Evolutionary conservation across 805 yeast species (phyloP).

Genomic region (Candida anglica): DNA sequence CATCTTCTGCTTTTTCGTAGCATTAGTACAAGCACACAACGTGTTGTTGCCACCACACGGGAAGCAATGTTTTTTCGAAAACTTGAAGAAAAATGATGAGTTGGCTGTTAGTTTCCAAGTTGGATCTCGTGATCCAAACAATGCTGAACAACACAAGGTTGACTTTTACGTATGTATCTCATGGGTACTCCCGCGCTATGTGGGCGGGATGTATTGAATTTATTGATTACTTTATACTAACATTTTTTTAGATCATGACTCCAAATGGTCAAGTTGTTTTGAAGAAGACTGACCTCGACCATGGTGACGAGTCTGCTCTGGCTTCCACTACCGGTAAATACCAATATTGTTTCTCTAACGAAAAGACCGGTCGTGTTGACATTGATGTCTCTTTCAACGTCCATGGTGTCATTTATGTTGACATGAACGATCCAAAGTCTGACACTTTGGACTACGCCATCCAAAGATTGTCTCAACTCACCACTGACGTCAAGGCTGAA

Average conservation of each 20-base stretch:
- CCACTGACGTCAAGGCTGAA: constrained; percentile 88
- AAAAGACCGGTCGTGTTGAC: constrained; percentile 63
- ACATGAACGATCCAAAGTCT: constrained; percentile 67
- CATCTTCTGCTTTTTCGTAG: constrained; percentile 12
- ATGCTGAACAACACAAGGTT: constrained; percentile 58
- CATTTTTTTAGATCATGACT: constrained; percentile 23
- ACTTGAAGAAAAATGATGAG: constrained; percentile 77
- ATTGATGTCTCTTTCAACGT: constrained; percentile 94
- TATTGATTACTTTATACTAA: too few relatives aligned
- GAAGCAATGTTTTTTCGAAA: constrained; percentile 84
- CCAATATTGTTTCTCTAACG: constrained; percentile 90
- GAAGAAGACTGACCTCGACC: constrained; percentile 56
- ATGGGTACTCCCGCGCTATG: too few relatives aligned
- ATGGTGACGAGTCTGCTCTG: constrained; percentile 71
- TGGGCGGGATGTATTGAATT: too few relatives aligned
- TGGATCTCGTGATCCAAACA: constrained; percentile 78
- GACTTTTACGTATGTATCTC: constrained; percentile 48
- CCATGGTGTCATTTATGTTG: constrained; percentile 87
- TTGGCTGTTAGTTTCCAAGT: constrained; percentile 88
- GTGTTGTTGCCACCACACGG: constrained; percentile 80
- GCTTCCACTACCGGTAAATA: constrained; percentile 71
- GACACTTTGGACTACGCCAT: constrained; percentile 85
- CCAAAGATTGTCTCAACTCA: constrained; percentile 65
- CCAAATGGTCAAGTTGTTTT: constrained; percentile 47
- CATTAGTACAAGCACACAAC: constrained; percentile 59